Conservation (phyloP, 495 filamentous ascomycete species). For the Talaromyces trachyspermus region DNA sequence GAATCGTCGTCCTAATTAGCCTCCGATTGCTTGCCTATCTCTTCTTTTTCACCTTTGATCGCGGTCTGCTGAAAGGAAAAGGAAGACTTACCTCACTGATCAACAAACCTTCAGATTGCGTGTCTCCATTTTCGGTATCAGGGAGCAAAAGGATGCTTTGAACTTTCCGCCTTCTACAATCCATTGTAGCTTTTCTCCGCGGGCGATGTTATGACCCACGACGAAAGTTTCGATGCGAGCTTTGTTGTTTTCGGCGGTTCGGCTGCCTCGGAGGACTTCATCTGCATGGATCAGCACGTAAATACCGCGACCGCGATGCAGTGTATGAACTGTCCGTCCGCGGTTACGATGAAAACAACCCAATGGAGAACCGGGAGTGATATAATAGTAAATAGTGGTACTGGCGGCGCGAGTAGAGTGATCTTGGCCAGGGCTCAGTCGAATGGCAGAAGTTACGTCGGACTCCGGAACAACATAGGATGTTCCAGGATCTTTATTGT, state of each 20-base stretch:
- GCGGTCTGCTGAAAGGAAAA: background rate
- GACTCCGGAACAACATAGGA: slow-evolving; percentile 11
- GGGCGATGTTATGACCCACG: slow-evolving; percentile 47
- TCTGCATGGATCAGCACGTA: slow-evolving; percentile 56
- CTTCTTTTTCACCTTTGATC: background rate
- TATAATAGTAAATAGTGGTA: slow-evolving; percentile 53
- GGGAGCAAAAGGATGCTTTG: slow-evolving; percentile 53
- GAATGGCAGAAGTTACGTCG: slow-evolving; percentile 2
- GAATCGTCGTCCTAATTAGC: background rate
- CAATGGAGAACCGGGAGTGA: slow-evolving; percentile 48
- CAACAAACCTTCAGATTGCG: slow-evolving; percentile 40
- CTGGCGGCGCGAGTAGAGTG: slow-evolving; percentile 34
- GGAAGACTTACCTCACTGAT: slow-evolving; percentile 50
- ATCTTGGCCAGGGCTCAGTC: slow-evolving; percentile 15
- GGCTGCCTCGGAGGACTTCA: slow-evolving; percentile 16
- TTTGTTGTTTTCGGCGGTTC: slow-evolving; percentile 16
- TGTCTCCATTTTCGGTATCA: slow-evolving; percentile 28
- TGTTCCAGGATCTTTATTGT: slow-evolving; percentile 7
- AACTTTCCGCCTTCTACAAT: slow-evolving; percentile 60
- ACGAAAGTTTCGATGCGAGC: slow-evolving; percentile 52
- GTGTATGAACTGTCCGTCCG: slow-evolving; percentile 53
- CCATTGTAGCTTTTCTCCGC: slow-evolving; percentile 58
- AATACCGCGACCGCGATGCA: slow-evolving; percentile 50
- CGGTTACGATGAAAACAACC: slow-evolving; percentile 55
- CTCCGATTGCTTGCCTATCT: background rate